A percentile compares a stretch with the other conserved stretches of the same genome.
Conservation (phyloP, 1,284 basidiomycete species). For the Vanrija humicola region DNA sequence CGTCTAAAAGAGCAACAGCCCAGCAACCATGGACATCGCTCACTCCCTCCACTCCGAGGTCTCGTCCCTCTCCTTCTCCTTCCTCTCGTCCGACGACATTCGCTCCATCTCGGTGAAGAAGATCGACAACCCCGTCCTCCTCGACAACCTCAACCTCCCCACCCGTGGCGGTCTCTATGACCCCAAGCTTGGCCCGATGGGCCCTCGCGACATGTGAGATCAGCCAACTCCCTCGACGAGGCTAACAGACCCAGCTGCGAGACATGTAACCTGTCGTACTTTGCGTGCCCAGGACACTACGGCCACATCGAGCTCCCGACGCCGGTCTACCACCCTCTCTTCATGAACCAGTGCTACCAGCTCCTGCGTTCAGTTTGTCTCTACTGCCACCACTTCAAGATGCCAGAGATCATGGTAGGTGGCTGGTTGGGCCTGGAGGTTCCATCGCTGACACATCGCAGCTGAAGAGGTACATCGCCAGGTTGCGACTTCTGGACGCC, state of each 20-base stretch:
- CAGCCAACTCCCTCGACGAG: background rate
- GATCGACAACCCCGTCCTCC: constrained; percentile 85
- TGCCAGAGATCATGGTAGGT: constrained; percentile 69
- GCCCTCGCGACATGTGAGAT: constrained; percentile 78
- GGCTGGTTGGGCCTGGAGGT: no score
- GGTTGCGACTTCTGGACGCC: constrained; percentile 82
- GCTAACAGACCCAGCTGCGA: constrained; percentile 62
- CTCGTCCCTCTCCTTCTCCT: constrained; percentile 86
- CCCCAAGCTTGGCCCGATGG: constrained; percentile 87
- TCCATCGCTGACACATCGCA: constrained; percentile 40
- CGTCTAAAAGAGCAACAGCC: background rate
- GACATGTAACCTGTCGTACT: constrained; percentile 88
- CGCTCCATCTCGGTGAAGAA: constrained; percentile 93
- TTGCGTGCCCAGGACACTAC: constrained; percentile 86
- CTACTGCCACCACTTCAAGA: constrained; percentile 93
- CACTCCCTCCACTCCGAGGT: constrained; percentile 82
- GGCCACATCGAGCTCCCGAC: constrained; percentile 88
- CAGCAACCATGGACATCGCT: constrained; percentile 79
- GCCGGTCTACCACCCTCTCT: constrained; percentile 94
- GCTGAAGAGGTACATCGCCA: constrained; percentile 78
- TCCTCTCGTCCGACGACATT: constrained; percentile 86
- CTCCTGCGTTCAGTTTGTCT: constrained; percentile 86
- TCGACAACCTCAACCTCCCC: constrained; percentile 91
- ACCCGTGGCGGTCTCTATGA: constrained; percentile 93
- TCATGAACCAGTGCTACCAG: constrained; percentile 89